Evolutionary conservation across 768 basidiomycete genomes (phyloP).

Genomic region (Trametes villosa): DNA sequence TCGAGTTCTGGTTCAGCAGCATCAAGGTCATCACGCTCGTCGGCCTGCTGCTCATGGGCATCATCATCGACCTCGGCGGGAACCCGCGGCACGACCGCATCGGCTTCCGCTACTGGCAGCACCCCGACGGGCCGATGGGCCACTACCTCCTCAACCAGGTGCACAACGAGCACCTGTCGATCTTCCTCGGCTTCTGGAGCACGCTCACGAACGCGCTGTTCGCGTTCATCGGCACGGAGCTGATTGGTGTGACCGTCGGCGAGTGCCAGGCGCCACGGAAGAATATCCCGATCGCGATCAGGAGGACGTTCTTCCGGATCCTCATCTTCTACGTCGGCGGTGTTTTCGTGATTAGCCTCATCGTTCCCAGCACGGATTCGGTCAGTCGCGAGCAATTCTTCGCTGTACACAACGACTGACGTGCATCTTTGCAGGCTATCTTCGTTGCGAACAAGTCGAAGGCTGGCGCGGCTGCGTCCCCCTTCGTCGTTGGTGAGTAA

Average conservation of each 20-base stretch:
- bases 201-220: conserved; percentile 75
- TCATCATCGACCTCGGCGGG: conserved; percentile 67
- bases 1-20: conserved; percentile 76
- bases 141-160: conserved; percentile 53
- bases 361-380: conserved; percentile 64
- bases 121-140: conserved; percentile 62
- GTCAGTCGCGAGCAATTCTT: conserved; percentile 29
- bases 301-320: conserved; percentile 64
- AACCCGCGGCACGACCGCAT: conserved; percentile 40
- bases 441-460: conserved; percentile 45
- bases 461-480: conserved; percentile 60
- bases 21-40: conserved; percentile 63
- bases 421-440: conserved; percentile 29
- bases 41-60: conserved; percentile 54
- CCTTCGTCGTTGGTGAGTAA: conserved; percentile 58
- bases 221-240: conserved; percentile 76
- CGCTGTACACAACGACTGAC: not conserved
- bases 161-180: conserved; percentile 50
- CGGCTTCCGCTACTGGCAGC: conserved; percentile 46
- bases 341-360: conserved; percentile 73
- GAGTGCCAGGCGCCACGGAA: conserved; percentile 73
- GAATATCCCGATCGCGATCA: conserved; percentile 74
- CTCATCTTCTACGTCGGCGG: conserved; percentile 69
- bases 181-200: conserved; percentile 74
- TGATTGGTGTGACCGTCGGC: conserved; percentile 67